phyloP scores from a whole-genome alignment of 2,329 filamentous ascomycete species.

The Monilinia vaccinii-corymbosi region DNA sequence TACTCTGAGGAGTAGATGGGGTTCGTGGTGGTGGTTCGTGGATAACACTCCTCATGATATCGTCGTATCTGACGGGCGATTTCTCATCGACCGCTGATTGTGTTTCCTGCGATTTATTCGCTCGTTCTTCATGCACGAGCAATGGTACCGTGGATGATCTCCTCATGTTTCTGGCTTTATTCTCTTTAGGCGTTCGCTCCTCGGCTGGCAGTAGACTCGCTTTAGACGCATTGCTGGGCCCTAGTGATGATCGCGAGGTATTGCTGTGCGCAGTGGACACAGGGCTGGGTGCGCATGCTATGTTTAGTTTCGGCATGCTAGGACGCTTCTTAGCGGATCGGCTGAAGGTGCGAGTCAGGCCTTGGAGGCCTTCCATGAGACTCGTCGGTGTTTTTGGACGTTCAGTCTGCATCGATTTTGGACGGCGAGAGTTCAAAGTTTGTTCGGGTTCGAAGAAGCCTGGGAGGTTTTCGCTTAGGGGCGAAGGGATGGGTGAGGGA shows the following conservation, averaged over 20 bases:
- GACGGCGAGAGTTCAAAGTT: neutral
- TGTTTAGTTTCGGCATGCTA: slow-evolving; percentile 8
- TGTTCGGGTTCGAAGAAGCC: neutral
- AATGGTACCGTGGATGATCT: slow-evolving; percentile 3
- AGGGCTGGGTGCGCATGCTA: neutral
- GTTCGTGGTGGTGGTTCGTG: slow-evolving; percentile 13
- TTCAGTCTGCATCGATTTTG: slow-evolving; percentile 4
- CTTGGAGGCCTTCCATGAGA: slow-evolving; percentile 10
- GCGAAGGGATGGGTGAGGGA: slow-evolving; percentile 10
- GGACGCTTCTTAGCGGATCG: slow-evolving; percentile 4
- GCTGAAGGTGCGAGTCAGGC: slow-evolving; percentile 3
- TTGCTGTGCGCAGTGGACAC: neutral
- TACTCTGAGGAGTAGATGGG: neutral
- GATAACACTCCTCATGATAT: slow-evolving; percentile 17
- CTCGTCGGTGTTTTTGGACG: slow-evolving; percentile 10
- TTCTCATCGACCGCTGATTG: slow-evolving; percentile 6
- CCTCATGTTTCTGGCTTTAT: neutral
- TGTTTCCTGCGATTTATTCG: neutral
- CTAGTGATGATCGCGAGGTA: neutral
- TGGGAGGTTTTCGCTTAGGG: neutral
- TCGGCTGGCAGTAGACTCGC: slow-evolving; percentile 1
- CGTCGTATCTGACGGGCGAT: slow-evolving; percentile 15
- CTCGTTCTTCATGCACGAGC: neutral
- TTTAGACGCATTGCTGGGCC: slow-evolving; percentile 2
- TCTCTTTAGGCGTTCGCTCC: slow-evolving; percentile 2